Base-by-base conservation (phyloP, 108 stramenopile species). In the Nitzschia sp. region DNA sequence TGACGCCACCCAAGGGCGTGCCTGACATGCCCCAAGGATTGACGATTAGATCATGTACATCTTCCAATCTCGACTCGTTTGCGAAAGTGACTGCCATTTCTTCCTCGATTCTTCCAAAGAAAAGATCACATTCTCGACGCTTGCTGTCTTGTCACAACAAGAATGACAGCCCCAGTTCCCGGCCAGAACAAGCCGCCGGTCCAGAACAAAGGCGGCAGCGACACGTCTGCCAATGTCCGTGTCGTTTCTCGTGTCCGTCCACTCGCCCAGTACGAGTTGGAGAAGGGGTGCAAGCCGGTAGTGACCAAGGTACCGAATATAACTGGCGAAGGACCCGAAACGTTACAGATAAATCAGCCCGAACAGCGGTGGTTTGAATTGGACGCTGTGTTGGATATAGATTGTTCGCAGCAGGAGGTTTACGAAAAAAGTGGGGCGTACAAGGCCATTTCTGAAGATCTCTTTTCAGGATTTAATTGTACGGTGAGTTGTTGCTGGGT, bases 171-270 rank as follows among this genome's bases (percentile, higher is more conserved):
- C 26, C 61, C 61, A 1, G 25, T 62, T 42, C 61, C 61, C 19
- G 61, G 42, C 21, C 28, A 46, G 19, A 42, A 46, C 8, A 0
- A 15, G 1, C 13, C 42, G 3, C 24, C 42, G 11, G 25, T 45
- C 30, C 17, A 21, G 1, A 26, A 36, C 4, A 21, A 8, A 9
- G 29, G 24, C 17, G n/a, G 0, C 0, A 34, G n/a, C 2, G 0
- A 6, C 0, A 19, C 61, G 26, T 34, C 31, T 25, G 17, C 61
- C 42, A 78, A 82, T 59, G 76, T 82, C 36, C 76, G 81, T 6
- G 99, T 99, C 9, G 94, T 98, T 23, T 95, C 94, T 28, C 91
- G 99, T 25, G 85, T 98, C 25, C 96, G 99, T 19, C 99, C 99
- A 1, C 73, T 99, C 26, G 94, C 84, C 72, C 71, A 86, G n/a